Percentiles rank a stretch among this genome's conserved stretches.
Conservation (phyloP, 306 rosid species). For the Lablab purpureus region DNA sequence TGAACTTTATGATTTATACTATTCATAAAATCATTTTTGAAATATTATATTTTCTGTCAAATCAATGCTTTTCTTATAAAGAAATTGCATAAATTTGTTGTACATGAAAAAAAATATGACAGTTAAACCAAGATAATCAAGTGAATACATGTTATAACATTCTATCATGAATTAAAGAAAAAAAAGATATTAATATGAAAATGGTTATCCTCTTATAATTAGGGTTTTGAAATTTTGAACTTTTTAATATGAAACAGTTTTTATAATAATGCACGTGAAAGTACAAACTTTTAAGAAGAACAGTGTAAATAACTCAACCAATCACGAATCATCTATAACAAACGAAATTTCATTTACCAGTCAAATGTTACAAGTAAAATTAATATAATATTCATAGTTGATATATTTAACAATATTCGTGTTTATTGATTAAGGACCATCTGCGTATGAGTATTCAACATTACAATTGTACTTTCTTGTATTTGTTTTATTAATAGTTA, state of each 20-base stretch:
- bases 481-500: neutral
- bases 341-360: neutral
- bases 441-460: neutral
- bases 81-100: neutral
- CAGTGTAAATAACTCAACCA: neutral
- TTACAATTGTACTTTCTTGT: neutral
- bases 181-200: neutral
- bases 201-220: neutral
- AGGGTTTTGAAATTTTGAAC: neutral
- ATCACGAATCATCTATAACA: neutral
- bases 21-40: neutral
- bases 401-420: neutral
- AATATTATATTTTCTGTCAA: neutral
- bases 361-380: neutral
- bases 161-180: neutral
- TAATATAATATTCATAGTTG: neutral
- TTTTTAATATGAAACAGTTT: neutral
- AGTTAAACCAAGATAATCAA: neutral
- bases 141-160: neutral
- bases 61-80: neutral
- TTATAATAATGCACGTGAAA: neutral
- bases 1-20: neutral
- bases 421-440: neutral
- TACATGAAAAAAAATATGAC: neutral
- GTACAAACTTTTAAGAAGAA: neutral